Percentiles rank a stretch among this genome's conserved stretches.
phyloP scores from a whole-genome alignment of 129 eudicot genomes.

The Flaveria sonorensis region DNA sequence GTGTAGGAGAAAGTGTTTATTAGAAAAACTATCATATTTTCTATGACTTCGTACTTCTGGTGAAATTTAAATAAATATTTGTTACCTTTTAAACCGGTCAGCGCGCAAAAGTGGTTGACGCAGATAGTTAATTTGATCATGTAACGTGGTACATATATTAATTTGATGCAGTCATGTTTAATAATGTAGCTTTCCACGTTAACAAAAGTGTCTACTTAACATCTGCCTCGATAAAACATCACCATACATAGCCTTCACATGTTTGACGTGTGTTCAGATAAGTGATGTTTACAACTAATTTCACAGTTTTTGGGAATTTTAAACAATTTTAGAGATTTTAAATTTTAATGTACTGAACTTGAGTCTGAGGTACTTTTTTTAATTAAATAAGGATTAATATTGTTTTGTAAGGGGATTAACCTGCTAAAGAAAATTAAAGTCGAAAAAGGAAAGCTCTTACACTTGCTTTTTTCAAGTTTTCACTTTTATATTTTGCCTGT shows the following conservation, averaged over 20 bases:
- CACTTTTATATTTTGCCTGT: slow-evolving; percentile 23
- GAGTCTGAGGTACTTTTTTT: too few relatives aligned
- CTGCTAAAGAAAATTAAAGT: slow-evolving; percentile 18
- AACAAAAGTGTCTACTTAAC: background rate
- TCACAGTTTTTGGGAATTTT: background rate
- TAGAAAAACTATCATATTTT: background rate
- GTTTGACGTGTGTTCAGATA: background rate
- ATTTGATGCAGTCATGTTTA: background rate
- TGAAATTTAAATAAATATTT: background rate
- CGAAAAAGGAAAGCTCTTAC: slow-evolving; percentile 20
- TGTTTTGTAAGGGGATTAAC: background rate
- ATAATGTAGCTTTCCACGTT: background rate
- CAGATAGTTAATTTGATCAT: background rate
- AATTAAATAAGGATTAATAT: background rate
- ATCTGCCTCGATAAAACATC: background rate
- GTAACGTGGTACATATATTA: too few relatives aligned
- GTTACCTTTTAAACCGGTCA: background rate
- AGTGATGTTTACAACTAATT: background rate
- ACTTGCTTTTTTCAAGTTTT: slow-evolving; percentile 14
- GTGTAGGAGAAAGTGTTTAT: background rate
- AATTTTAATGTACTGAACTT: too few relatives aligned
- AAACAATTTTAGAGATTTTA: background rate
- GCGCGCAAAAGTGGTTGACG: background rate
- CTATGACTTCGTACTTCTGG: too few relatives aligned
- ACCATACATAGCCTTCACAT: background rate